phyloP scores from a whole-genome alignment of 108 stramenopile genomes.

The Fragilariopsis cylindrus region DNA sequence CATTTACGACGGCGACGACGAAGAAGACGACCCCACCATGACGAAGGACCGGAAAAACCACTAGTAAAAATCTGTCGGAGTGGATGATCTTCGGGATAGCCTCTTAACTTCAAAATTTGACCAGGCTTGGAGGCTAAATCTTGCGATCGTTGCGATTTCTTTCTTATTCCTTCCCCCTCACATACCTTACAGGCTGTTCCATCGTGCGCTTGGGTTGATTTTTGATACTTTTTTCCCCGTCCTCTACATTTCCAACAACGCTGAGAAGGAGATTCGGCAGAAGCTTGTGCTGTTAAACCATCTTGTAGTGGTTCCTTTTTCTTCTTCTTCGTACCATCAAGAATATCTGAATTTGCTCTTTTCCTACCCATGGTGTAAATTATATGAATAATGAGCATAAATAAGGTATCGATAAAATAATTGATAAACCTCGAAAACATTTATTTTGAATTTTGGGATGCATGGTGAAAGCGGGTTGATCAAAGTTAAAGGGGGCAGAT shows the following conservation, averaged over 20 bases:
- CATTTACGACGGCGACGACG: neutral
- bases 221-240: slow-evolving; percentile 23
- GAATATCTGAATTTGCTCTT: no score
- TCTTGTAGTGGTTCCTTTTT: no score
- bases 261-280: slow-evolving; percentile 1
- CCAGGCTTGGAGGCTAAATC: slow-evolving; percentile 25
- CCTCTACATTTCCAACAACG: slow-evolving; percentile 39
- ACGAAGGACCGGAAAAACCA: slow-evolving; percentile 15
- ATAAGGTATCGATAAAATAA: no score
- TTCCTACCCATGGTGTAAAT: no score
- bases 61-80: slow-evolving; percentile 13
- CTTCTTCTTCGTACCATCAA: no score
- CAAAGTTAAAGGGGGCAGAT: no score
- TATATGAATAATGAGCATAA: no score
- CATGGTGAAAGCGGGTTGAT: no score
- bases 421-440: no score
- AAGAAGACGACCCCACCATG: neutral
- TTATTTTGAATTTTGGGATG: no score
- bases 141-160: slow-evolving; percentile 16
- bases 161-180: slow-evolving; percentile 26
- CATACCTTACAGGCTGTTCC: slow-evolving; percentile 29
- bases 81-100: neutral
- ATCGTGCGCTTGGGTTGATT: slow-evolving; percentile 7
- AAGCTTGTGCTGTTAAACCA: neutral
- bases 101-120: slow-evolving; percentile 22